Evolutionary conservation across 2,329 filamentous ascomycete species (phyloP).

Genomic region (Cadophora sp.): DNA sequence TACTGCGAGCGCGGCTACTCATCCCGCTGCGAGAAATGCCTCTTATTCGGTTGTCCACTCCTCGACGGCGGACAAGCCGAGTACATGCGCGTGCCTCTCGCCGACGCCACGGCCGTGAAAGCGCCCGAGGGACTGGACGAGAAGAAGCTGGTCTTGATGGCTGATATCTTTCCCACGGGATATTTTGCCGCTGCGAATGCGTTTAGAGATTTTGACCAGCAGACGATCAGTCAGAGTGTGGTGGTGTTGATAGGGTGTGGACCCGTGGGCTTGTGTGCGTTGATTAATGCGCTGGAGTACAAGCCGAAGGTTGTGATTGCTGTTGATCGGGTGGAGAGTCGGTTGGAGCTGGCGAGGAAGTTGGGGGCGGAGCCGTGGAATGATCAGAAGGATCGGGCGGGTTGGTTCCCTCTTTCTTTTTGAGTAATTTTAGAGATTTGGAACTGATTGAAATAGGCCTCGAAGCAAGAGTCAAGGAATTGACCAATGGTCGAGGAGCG

Average conservation of each 20-base stretch:
- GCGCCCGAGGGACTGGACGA: slow-evolving; percentile 76
- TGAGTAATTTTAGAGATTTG: neutral
- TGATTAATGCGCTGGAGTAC: slow-evolving; percentile 78
- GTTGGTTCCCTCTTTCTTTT: slow-evolving; percentile 40
- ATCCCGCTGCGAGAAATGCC: slow-evolving; percentile 74
- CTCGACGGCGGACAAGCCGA: slow-evolving; percentile 85
- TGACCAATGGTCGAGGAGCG: slow-evolving; percentile 81
- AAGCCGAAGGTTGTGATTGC: slow-evolving; percentile 79
- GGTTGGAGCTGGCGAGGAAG: slow-evolving; percentile 73
- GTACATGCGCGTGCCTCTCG: slow-evolving; percentile 80
- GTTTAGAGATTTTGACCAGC: slow-evolving; percentile 63
- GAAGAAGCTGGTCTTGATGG: slow-evolving; percentile 83
- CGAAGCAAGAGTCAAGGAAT: slow-evolving; percentile 71
- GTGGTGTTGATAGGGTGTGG: slow-evolving; percentile 87
- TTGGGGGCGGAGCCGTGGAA: slow-evolving; percentile 87
- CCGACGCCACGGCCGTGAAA: slow-evolving; percentile 80
- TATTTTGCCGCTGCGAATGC: slow-evolving; percentile 85
- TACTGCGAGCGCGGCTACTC: slow-evolving; percentile 82
- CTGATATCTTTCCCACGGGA: slow-evolving; percentile 88
- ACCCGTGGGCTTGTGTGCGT: slow-evolving; percentile 82
- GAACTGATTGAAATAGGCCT: slow-evolving; percentile 45
- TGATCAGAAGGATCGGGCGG: slow-evolving; percentile 70
- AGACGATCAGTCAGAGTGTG: slow-evolving; percentile 69
- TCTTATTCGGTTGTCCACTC: slow-evolving; percentile 71
- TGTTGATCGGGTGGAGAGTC: slow-evolving; percentile 77